phyloP scores from a whole-genome alignment of 768 basidiomycete genomes.

The Galerina sulciceps region DNA sequence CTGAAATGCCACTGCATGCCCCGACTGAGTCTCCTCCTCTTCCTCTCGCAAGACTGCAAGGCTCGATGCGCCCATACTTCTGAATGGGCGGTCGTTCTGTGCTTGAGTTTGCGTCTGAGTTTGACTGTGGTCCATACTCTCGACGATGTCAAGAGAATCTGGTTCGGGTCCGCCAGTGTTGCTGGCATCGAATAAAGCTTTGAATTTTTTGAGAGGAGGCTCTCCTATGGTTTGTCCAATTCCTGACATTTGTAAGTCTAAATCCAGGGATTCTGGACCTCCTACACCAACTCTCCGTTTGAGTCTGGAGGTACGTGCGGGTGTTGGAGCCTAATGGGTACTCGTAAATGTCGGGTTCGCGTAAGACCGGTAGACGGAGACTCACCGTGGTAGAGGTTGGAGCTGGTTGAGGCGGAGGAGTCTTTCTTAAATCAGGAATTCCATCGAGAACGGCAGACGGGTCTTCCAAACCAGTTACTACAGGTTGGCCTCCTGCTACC shows the following conservation, averaged over 20 bases:
- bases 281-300: slow-evolving; percentile 57
- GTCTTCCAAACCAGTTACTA: slow-evolving; percentile 51
- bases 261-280: slow-evolving; percentile 11
- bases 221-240: slow-evolving; percentile 43
- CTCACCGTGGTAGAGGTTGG: slow-evolving; percentile 26
- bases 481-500: slow-evolving; percentile 36
- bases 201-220: slow-evolving; percentile 72
- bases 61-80: slow-evolving; percentile 19
- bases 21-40: slow-evolving; percentile 47
- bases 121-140: slow-evolving; percentile 24
- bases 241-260: slow-evolving; percentile 15
- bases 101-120: slow-evolving; percentile 40
- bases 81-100: slow-evolving; percentile 15
- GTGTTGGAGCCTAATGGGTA: slow-evolving; percentile 40
- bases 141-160: slow-evolving; percentile 24
- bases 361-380: neutral
- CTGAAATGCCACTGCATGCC: too few relatives aligned
- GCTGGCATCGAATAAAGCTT: slow-evolving; percentile 69
- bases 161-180: slow-evolving; percentile 44
- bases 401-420: slow-evolving; percentile 18
- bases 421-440: slow-evolving; percentile 22
- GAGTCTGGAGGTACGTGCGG: slow-evolving; percentile 40
- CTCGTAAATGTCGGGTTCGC: neutral
- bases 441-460: slow-evolving; percentile 41
- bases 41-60: slow-evolving; percentile 54